Evolutionary conservation across 306 rosid genomes (phyloP).

Genomic region (apple (Malus domestica)): DNA sequence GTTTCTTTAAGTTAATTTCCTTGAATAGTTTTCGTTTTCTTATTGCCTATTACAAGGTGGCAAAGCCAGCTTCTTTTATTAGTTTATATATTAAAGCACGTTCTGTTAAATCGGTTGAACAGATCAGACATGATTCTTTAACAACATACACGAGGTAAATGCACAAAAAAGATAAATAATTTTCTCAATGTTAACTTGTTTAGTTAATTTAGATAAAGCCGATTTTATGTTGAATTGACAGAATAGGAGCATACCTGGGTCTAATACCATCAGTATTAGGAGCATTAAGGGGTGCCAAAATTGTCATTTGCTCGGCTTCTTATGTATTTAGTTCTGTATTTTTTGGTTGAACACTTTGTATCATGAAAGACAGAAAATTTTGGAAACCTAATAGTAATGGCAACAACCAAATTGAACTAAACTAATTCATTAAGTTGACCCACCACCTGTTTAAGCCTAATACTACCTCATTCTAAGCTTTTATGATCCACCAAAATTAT

Average conservation of each 20-base stretch:
- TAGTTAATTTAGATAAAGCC: not conserved
- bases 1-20: not conserved
- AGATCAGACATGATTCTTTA: not conserved
- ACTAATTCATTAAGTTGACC: not conserved
- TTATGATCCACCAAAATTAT: not conserved
- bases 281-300: conserved; percentile 91
- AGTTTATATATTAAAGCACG: not conserved
- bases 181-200: not conserved
- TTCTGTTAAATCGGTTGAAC: not conserved
- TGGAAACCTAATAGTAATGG: not conserved
- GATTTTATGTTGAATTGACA: not conserved
- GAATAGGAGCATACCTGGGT: conserved; percentile 55
- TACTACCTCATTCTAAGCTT: not conserved
- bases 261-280: conserved; percentile 96
- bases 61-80: not conserved
- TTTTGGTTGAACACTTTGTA: too few relatives aligned
- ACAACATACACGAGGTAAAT: not conserved
- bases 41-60: not conserved
- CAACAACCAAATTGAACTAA: not conserved
- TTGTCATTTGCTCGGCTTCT: conserved; percentile 29
- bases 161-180: not conserved
- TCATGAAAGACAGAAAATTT: not conserved
- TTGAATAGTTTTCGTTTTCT: not conserved
- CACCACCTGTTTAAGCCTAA: not conserved
- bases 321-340: too few relatives aligned